Evolutionary conservation across 148 eudicot species (phyloP), one percentile per base, ranked within the genome.

Genomic region (Amaranthus palmeri): DNA sequence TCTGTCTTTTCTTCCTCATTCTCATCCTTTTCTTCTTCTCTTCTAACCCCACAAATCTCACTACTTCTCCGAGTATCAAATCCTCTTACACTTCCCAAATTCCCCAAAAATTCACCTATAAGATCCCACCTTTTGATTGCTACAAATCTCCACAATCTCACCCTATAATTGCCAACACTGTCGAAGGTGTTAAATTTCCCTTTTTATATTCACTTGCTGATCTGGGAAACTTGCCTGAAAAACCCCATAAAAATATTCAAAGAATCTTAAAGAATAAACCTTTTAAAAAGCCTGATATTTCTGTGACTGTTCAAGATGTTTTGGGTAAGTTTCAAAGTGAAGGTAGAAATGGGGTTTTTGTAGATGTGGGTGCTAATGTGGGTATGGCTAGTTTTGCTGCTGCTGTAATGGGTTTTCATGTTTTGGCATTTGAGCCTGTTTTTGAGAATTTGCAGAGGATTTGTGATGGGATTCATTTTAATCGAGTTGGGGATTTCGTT

Each of bases 311-410:
- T 48, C 99, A 95, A 78, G 92, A 80, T 3, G 65, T 89, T 56
- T 42, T 95, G 81, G 96, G 76, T 43, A 77, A 72, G 80, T 77
- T 85, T 83, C 70, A 11, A 63, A 80, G 47, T 0, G 79, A 84
- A 80, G 84, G 84, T 7, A 80, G 73, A 72, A 71, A 48, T 67
- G 99, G 99, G 42, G 64, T 85, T 41, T 85, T 95, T 42, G 77
- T 95, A 53, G 99, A 95, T 87, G 96, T 95, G 6, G 99, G 99
- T 15, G 97, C 92, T 3, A 95, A 95, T 92, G 96, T 95, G 72
- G 99, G 99, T 6, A 95, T 95, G 99, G 99, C 97, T 9, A 80
- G 77, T 10, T 95, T 95, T 74, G 97, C 97, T 4, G 99, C 96
- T 3, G 96, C 97, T 52, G 97, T 87, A 6, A 92, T 91, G 96